A percentile compares a stretch with the other conserved stretches of the same genome.
phyloP scores from a whole-genome alignment of 2,329 filamentous ascomycete species.

The Dothistroma septosporum region DNA sequence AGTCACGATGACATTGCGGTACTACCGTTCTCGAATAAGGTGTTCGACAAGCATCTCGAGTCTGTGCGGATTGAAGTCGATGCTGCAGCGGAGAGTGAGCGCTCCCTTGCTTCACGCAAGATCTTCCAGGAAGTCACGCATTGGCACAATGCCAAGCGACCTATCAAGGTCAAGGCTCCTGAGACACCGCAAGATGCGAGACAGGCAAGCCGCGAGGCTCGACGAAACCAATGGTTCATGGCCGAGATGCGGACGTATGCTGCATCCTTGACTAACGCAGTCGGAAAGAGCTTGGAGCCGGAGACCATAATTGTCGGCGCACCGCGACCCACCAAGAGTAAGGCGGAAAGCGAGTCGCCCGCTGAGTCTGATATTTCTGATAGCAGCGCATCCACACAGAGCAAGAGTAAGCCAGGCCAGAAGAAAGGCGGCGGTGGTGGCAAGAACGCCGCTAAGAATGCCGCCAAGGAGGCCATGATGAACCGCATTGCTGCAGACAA shows the following conservation, averaged over 20 bases:
- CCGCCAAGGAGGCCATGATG: slow-evolving; percentile 43
- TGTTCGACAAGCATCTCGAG: slow-evolving; percentile 47
- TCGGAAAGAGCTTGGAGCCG: slow-evolving; percentile 60
- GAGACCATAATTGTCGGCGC: slow-evolving; percentile 56
- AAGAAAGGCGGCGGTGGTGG: slow-evolving; percentile 30
- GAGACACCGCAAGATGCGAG: slow-evolving; percentile 27
- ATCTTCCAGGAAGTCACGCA: slow-evolving; percentile 52
- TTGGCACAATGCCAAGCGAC: slow-evolving; percentile 60
- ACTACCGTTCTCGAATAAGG: slow-evolving; percentile 45
- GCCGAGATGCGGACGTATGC: slow-evolving; percentile 65
- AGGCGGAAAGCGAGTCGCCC: slow-evolving; percentile 24
- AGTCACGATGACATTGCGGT: slow-evolving; percentile 30
- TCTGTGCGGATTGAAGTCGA: slow-evolving; percentile 42
- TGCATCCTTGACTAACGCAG: slow-evolving; percentile 62
- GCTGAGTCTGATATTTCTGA: slow-evolving; percentile 30
- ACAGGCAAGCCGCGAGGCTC: slow-evolving; percentile 40
- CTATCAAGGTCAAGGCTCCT: slow-evolving; percentile 42
- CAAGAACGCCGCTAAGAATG: slow-evolving; percentile 34
- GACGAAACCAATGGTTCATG: slow-evolving; percentile 61
- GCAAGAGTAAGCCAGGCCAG: slow-evolving; percentile 28
- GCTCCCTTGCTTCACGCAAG: slow-evolving; percentile 34
- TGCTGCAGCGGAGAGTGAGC: slow-evolving; percentile 31
- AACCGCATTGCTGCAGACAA: slow-evolving; percentile 42
- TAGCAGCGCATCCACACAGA: slow-evolving; percentile 21
- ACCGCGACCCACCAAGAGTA: slow-evolving; percentile 16